A percentile compares a stretch with the other conserved stretches of the same genome.
These are phyloP conservation scores for Backusella tuberculispora DNA, from an alignment of 192 early-diverging fungal genomes.

Conservation along the genomic window DNA sequence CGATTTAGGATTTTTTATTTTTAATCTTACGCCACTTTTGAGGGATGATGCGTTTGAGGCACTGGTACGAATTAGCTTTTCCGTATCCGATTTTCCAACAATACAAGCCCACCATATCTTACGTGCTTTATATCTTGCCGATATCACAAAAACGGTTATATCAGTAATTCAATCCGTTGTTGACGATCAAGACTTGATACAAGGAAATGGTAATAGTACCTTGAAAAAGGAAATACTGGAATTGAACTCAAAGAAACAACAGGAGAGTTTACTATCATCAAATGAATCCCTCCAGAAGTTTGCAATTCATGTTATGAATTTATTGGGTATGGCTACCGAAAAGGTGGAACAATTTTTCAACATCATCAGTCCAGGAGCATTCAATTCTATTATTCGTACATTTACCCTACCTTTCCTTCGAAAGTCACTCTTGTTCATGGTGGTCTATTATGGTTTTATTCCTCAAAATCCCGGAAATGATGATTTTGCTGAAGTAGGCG, in stretches of 20 bases:
- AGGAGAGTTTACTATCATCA: not conserved
- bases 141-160: constrained; percentile 70
- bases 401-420: constrained; percentile 82
- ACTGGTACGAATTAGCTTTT: constrained; percentile 66
- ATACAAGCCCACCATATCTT: constrained; percentile 68
- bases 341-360: constrained; percentile 29
- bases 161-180: constrained; percentile 48
- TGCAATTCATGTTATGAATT: constrained; percentile 6
- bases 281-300: constrained; percentile 14
- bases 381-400: constrained; percentile 36
- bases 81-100: constrained; percentile 3
- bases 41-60: constrained; percentile 70
- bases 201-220: not conserved
- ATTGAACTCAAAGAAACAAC: constrained; percentile 5
- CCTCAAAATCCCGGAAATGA: constrained; percentile 47
- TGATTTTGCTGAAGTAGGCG: constrained; percentile 39
- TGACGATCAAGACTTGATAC: not conserved
- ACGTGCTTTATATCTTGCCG: constrained; percentile 66
- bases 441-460: constrained; percentile 67
- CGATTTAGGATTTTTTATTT: not conserved
- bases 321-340: constrained; percentile 10
- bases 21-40: constrained; percentile 59
- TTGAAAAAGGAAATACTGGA: not conserved
- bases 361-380: not conserved
- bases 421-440: constrained; percentile 61